These are phyloP conservation scores for Stephania japonica DNA, from an alignment of 164 flowering plant species.

Conservation along the genomic window DNA sequence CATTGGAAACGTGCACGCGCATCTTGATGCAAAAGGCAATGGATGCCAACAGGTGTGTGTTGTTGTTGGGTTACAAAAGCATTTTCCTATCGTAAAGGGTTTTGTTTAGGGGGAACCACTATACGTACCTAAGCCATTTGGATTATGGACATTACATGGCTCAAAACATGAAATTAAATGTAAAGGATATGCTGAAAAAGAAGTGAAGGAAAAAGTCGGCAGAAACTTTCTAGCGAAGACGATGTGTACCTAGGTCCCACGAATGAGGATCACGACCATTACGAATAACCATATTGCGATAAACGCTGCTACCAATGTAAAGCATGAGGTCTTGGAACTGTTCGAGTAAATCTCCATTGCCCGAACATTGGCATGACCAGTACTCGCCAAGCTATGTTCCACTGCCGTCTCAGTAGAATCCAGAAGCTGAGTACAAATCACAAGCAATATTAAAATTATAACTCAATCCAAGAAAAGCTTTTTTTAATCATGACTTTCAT, in stretches of 20 bases:
- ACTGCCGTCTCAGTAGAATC: slow-evolving; percentile 94
- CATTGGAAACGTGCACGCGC: no score
- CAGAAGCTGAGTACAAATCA: slow-evolving; percentile 53
- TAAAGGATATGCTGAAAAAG: neutral
- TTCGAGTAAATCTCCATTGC: slow-evolving; percentile 56
- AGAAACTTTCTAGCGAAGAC: neutral
- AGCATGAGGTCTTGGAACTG: slow-evolving; percentile 73
- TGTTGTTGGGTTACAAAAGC: no score
- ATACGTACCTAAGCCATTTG: no score
- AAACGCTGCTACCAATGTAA: slow-evolving; percentile 75
- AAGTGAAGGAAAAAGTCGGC: neutral
- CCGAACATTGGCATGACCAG: slow-evolving; percentile 62
- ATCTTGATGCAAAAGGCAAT: no score
- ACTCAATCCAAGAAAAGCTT: neutral
- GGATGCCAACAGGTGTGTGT: no score
- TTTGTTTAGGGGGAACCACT: no score
- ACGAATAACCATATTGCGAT: slow-evolving; percentile 67
- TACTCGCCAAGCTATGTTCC: slow-evolving; percentile 90
- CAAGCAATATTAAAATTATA: neutral
- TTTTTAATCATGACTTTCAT: neutral
- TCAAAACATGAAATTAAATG: no score
- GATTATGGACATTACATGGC: no score
- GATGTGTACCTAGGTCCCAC: slow-evolving; percentile 43
- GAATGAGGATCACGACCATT: slow-evolving; percentile 90
- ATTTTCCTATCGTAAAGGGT: no score